Evolutionary conservation across 495 filamentous ascomycete genomes (phyloP), one percentile per base, ranked within the genome.

Genomic region (Corynascus novoguineensis): DNA sequence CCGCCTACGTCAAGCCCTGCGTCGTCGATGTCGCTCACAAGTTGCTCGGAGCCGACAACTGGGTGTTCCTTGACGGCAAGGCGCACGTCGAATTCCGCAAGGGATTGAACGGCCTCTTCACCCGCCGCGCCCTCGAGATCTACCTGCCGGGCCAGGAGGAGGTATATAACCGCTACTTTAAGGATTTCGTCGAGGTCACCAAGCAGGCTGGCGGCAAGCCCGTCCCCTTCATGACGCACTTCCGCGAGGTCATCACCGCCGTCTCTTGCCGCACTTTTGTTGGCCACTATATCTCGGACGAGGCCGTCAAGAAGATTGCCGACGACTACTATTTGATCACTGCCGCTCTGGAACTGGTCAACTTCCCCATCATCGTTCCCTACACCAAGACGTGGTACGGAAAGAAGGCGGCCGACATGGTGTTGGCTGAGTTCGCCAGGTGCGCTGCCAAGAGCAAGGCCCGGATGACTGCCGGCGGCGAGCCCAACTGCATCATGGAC

Each of bases 311-410:
- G 80, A 93, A 92, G 78, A 92, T 98, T 60, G 87, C 92, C 56
- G 89, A 97, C 68, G 92, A 98, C 71, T 98, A 93, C 73, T 98
- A 95, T 72, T 80, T 89, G 63, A 95, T 97, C 66, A 98, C 93
- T 15, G 95, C 88, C 44, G 93, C 93, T 8, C 83, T 98, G 57
- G 93, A 98, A 68, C 81, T 98, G 37, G 93, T 98, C 73, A 97
- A 97, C 76, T 97, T 98, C 80, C 93, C 93, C 34, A 87, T 98
- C 75, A 97, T 97, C 71, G 74, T 98, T 50, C 93, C 93, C 44
- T 98, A 82, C 79, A 96, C 93, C 62, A 92, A 88, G 79, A 88
- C 90, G 9, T 98, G 91, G 90, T 96, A 96, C 69, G 93, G 93
- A 59, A 95, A 97, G 81, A 93, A 90, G 74, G 90, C 92, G 17